A percentile compares a stretch with the other conserved stretches of the same genome.
These are phyloP conservation scores for Trichoderma hamatum DNA, from an alignment of 2,329 filamentous ascomycete genomes.

Conservation along the genomic window DNA sequence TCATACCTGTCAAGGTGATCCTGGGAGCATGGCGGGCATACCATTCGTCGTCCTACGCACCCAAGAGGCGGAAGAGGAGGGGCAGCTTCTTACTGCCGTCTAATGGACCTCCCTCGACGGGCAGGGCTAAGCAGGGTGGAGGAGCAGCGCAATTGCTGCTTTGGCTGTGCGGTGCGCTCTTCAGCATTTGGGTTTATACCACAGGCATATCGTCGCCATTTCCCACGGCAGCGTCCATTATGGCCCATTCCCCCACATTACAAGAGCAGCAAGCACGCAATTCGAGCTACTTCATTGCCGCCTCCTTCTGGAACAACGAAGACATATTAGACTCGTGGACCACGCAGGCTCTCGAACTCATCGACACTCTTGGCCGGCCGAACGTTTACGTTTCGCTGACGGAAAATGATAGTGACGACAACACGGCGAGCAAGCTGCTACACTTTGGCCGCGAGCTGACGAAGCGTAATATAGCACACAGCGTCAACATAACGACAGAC, in stretches of 20 bases:
- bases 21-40: slow-evolving; percentile 18
- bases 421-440: slow-evolving; percentile 27
- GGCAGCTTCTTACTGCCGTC: slow-evolving; percentile 17
- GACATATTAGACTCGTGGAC: slow-evolving; percentile 26
- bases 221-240: slow-evolving; percentile 22
- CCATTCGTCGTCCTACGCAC: slow-evolving; percentile 2
- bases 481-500: slow-evolving; percentile 27
- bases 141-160: not conserved
- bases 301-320: slow-evolving; percentile 27
- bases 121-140: not conserved
- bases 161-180: slow-evolving; percentile 23
- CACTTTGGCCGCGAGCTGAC: slow-evolving; percentile 27
- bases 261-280: slow-evolving; percentile 21
- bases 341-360: slow-evolving; percentile 24
- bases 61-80: slow-evolving; percentile 22
- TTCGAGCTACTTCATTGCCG: slow-evolving; percentile 28
- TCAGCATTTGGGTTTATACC: slow-evolving; percentile 25
- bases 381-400: slow-evolving; percentile 28
- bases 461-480: slow-evolving; percentile 22
- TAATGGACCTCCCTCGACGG: not conserved
- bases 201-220: slow-evolving; percentile 25
- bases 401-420: slow-evolving; percentile 27
- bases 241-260: slow-evolving; percentile 23
- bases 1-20: slow-evolving; percentile 21
- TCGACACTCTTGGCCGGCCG: slow-evolving; percentile 24